Base-by-base conservation (phyloP, 768 basidiomycete species). In the Lyophyllum decastes region DNA sequence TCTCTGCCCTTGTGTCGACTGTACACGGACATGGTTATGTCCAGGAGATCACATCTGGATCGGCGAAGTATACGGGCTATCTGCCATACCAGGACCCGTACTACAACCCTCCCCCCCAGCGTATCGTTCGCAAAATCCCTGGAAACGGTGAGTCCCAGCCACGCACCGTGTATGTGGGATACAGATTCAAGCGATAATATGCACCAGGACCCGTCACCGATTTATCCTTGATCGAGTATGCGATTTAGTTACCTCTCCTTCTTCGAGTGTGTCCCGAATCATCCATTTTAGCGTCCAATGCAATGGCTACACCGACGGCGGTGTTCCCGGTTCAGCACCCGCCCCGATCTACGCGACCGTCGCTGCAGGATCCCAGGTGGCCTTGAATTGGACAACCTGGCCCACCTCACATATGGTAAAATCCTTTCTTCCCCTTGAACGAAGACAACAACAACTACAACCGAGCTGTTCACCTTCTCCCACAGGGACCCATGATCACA, bases 111-210 rank as follows among this genome's bases (percentile, higher is more conserved):
- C 54, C 64, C 3, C 76, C 76, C 11, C 53, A 76, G 38, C 67
- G 78, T 11, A 78, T 80, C 60, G 71, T 80, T 52, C 73, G 78
- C 11, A 64, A 65, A n/a, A 73, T 80, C 33, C 77, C 76, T 38
- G 73, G 76, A 56, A 77, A 77, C 45, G 74, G 76, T 75, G 40
- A 48, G 68, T 61, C 19, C n/a, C 4, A 26, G n/a, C 17, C 25
- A 12, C 11, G 17, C 16, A 6, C 6, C 16, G 16, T 16, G 16
- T 12, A 38, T 12, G 11, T 38, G 3, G 9, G 14, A 16, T 4
- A 9, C 35, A 38, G 6, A 17, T 38, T 17, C 16, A 38, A 9
- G 16, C 35, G 35, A 38, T 9, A 17, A 4, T 38, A 6, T 38
- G 16, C 35, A 33, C 11, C n/a, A 38, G 35, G 35, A 38, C 41